These are phyloP conservation scores for Didymellaceae sp. DNA, from an alignment of 2,329 filamentous ascomycete species.

Conservation along the genomic window DNA sequence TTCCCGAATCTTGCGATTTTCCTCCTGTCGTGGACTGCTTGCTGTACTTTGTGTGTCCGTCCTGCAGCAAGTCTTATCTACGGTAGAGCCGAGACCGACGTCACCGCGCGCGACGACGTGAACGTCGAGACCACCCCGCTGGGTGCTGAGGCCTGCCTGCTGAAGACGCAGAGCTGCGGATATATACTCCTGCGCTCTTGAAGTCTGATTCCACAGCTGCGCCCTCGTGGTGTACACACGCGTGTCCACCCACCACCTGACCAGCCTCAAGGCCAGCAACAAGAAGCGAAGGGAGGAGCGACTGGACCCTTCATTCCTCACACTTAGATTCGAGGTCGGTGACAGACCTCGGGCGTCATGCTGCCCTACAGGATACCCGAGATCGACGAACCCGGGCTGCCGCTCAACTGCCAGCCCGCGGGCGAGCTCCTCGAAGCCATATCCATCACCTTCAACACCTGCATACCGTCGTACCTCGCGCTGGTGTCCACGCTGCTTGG, in stretches of 20 bases:
- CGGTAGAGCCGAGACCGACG: slow-evolving; percentile 11
- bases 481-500: slow-evolving; percentile 67
- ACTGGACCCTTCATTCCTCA: slow-evolving; percentile 14
- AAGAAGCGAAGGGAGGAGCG: background rate
- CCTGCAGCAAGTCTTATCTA: slow-evolving; percentile 21
- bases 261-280: slow-evolving; percentile 5
- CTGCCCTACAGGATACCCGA: slow-evolving; percentile 43
- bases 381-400: slow-evolving; percentile 53
- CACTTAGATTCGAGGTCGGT: slow-evolving; percentile 1
- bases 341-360: slow-evolving; percentile 27
- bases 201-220: slow-evolving; percentile 23
- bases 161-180: background rate
- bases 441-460: slow-evolving; percentile 66
- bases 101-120: slow-evolving; percentile 4
- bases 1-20: background rate
- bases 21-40: background rate
- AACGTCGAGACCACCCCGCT: background rate
- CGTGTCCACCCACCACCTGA: slow-evolving; percentile 37
- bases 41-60: background rate
- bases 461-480: slow-evolving; percentile 68
- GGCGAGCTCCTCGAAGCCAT: slow-evolving; percentile 63
- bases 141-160: background rate
- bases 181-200: background rate
- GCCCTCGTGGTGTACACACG: slow-evolving; percentile 34
- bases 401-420: slow-evolving; percentile 66